Conservation (phyloP, 2,329 filamentous ascomycete species). For the Ambrosiella cleistominuta region DNA sequence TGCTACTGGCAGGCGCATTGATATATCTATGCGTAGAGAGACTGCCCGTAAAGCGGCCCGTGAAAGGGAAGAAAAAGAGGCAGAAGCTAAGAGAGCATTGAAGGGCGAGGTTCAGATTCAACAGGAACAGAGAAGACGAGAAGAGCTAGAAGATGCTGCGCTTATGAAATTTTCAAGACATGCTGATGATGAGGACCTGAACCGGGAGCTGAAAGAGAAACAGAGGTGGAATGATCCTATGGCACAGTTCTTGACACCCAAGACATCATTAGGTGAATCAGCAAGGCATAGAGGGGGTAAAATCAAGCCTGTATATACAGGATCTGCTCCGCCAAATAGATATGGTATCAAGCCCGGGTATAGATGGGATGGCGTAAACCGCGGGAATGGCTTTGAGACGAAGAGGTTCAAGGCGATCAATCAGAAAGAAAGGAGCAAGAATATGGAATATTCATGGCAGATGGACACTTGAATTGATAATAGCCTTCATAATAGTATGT, state of each 20-base stretch:
- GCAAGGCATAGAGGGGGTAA: slow-evolving; percentile 18
- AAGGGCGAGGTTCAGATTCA: slow-evolving; percentile 73
- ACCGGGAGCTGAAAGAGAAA: slow-evolving; percentile 58
- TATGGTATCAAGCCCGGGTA: slow-evolving; percentile 88
- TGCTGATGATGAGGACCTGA: slow-evolving; percentile 75
- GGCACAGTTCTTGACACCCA: slow-evolving; percentile 51
- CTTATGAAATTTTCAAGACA: slow-evolving; percentile 63
- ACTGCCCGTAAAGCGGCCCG: slow-evolving; percentile 51
- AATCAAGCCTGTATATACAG: slow-evolving; percentile 53
- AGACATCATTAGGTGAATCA: slow-evolving; percentile 21
- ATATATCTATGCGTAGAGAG: slow-evolving; percentile 76
- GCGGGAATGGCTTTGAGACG: slow-evolving; percentile 81
- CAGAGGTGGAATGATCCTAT: slow-evolving; percentile 91
- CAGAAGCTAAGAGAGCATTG: slow-evolving; percentile 48
- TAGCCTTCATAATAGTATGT: not conserved
- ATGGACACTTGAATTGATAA: slow-evolving; percentile 56
- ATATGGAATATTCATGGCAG: slow-evolving; percentile 83
- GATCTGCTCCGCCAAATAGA: slow-evolving; percentile 70
- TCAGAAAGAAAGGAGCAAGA: slow-evolving; percentile 54
- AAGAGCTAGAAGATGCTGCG: slow-evolving; percentile 61
- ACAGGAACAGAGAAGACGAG: slow-evolving; percentile 44
- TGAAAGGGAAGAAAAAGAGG: slow-evolving; percentile 57
- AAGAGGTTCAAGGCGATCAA: slow-evolving; percentile 86
- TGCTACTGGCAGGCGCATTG: slow-evolving; percentile 83
- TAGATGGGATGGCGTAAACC: slow-evolving; percentile 92